Evolutionary conservation across 768 basidiomycete species (phyloP), one percentile per base, ranked within the genome.

Genomic region (Auriscalpium orientale): DNA sequence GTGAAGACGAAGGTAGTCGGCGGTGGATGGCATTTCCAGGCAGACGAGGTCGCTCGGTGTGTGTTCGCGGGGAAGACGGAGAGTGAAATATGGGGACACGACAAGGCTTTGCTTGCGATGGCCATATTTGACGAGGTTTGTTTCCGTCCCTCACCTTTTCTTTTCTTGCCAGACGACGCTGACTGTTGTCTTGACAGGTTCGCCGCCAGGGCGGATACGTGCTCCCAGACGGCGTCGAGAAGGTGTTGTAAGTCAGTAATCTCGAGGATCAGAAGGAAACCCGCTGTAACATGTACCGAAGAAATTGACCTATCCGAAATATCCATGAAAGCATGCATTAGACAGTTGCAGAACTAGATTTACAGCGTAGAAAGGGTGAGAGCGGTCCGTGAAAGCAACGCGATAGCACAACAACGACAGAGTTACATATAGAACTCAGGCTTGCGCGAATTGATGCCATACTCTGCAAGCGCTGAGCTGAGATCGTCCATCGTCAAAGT

Each of bases 401-500:
- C 28, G 28, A 28, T 28, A 28, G 28, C 28, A 28, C 7, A 28
- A 28, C 7, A 28, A 28, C 28, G 28, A 28, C 11, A 36, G 13
- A 16, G 21, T 64, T 66, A 93, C 71, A 93, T 77, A 71, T 89
- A 98, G 71, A 93, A 98, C 58, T 98, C 94, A 15, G 95, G 93
- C 64, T 97, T 95, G 67, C 88, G 85, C 13, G 91, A 80, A 62
- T 89, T 94, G 64, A 99, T 92, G 6, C 95, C 95, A 64, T 98
- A 97, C 70, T 99, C 97, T n/a, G 80, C 79, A 35, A 99, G 79
- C 1, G 97, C 97, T 6, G 92, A 78, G 57, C 89, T 90, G 37
- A 99, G 77, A 67, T 99, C 97, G 53, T 99, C 97, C 94, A 98
- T 98, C 18, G 92, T 97, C 60, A 99, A 72, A 0, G 93, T 91